Base-by-base conservation (phyloP, 73 alveolate species). In the Uronychia binucleata region DNA sequence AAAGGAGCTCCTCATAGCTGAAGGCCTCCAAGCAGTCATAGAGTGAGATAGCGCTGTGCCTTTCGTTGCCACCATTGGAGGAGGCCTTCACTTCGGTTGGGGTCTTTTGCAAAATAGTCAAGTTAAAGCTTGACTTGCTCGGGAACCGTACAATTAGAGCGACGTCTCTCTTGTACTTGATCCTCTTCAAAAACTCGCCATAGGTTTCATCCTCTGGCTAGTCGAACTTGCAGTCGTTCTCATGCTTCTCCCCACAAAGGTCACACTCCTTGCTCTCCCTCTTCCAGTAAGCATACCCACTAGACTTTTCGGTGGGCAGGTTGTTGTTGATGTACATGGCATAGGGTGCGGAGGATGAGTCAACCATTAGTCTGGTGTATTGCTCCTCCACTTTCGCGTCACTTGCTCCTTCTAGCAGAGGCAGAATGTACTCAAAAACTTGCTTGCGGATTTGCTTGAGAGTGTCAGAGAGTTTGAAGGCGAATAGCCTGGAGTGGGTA, bases 1-100 rank as follows among this genome's bases (percentile, higher is more conserved):
- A 96, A 33, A 92, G 87, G 74, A 86, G 67, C 77, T 96, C 98
- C 74, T 93, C 98, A 58, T 79, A 79, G 19, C 84, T 33, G 83
- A 74, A 34, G 28, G 83, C 82, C 19, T 77, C 83, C 33, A 82
- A 0, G 78, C 81, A 75, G 46, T 75, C 59, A 30, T 75, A 75
- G 81, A 75, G 28, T 75, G 81, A 46, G 19, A 46, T 46, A 46
- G n/a, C 19, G 67, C 67, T 46, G 19, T 46, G 5, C 19, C 67
- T 46, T 19, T 46, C 67, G 67, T 46, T 19, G 19, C n/a, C 5
- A 19, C 19, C 5, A 11, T 46, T 46, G 67, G 5, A 11, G 5
- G 67, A 5, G 5, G n/a, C 67, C 19, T 19, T 5, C 19, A 46
- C 67, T 11, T 46, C 67, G 19, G 19, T 19, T 46, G 67, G 67